Conservation (phyloP, 768 basidiomycete species). For the Ephemerocybe angulata region DNA sequence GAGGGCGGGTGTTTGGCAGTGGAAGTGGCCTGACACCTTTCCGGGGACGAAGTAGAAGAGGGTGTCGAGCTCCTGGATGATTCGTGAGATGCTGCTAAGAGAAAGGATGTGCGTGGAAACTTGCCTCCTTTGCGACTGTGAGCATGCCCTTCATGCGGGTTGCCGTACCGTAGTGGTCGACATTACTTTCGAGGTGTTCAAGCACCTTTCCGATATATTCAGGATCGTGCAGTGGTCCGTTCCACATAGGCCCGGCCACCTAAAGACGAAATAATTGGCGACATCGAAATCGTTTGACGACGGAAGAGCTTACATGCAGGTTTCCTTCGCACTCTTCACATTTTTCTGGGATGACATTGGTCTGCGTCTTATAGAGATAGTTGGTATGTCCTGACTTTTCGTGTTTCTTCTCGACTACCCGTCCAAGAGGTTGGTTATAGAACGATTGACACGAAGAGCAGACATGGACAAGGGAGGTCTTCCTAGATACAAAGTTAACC, state of each 20-base stretch:
- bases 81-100: background rate
- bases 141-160: slow-evolving; percentile 94
- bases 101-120: slow-evolving; percentile 15
- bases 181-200: slow-evolving; percentile 60
- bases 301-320: slow-evolving; percentile 68
- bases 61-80: slow-evolving; percentile 60
- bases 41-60: slow-evolving; percentile 90
- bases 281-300: background rate
- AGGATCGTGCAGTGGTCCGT: slow-evolving; percentile 76
- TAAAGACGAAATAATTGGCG: slow-evolving; percentile 29
- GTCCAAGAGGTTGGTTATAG: slow-evolving; percentile 84
- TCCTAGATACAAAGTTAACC: slow-evolving; percentile 43
- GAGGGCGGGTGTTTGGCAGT: slow-evolving; percentile 72
- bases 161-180: slow-evolving; percentile 70
- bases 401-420: slow-evolving; percentile 57
- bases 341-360: slow-evolving; percentile 56
- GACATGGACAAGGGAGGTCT: slow-evolving; percentile 81
- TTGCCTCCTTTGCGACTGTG: slow-evolving; percentile 80
- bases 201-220: slow-evolving; percentile 75
- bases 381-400: slow-evolving; percentile 56
- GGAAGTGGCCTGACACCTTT: slow-evolving; percentile 76
- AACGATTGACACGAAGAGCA: slow-evolving; percentile 82
- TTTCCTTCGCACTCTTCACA: slow-evolving; percentile 82
- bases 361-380: slow-evolving; percentile 64
- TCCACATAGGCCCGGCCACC: slow-evolving; percentile 98